Evolutionary conservation across 2,329 filamentous ascomycete genomes (phyloP), one percentile per base, ranked within the genome.

Genomic region (Chrysoporthe cubensis): DNA sequence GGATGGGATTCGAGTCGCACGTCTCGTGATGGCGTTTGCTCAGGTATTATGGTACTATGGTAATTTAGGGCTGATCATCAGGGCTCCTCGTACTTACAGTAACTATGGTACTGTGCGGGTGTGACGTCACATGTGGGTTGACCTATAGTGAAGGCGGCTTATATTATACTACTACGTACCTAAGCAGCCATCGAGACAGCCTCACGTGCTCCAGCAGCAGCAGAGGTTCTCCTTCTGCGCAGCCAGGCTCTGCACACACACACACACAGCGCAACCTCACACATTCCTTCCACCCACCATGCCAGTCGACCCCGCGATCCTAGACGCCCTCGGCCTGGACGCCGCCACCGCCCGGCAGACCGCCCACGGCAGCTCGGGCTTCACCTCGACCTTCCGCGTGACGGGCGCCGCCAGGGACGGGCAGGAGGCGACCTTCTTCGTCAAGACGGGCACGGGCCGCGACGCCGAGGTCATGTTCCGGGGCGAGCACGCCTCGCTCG

Each of bases 401-500:
- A 65, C 71, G 2, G 72, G 71, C 34, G 69, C 65, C 34, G 69
- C 66, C 26, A 74, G 71, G 18, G 68, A 74, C 1, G 72, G 68
- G 34, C 57, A 69, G 52, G 67, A 68, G 16, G 65, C 71, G n/a
- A 69, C 67, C 26, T 94, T 86, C 74, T 95, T 94, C 76, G 86
- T 94, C 78, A 94, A 95, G 78, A 92, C 85, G 0, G 90, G 88
- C 0, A 79, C 77, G 4, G 90, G 89, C 0, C 75, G 80, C 2
- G 84, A 86, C 21, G 85, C 90, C 0, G 84, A 87, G 59, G 71
- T 84, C 46, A 94, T 94, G 91, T 94, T 94, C 75, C 80, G 82
- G 78, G 91, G 94, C 69, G 95, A 97, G 79, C 90, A 93, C 75
- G 87, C 87, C 62, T 96, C 93, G 2, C 87, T 97, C 65, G 94